Base-by-base conservation (phyloP, 1,139 yeast species). In the Yamadazyma oceani region DNA sequence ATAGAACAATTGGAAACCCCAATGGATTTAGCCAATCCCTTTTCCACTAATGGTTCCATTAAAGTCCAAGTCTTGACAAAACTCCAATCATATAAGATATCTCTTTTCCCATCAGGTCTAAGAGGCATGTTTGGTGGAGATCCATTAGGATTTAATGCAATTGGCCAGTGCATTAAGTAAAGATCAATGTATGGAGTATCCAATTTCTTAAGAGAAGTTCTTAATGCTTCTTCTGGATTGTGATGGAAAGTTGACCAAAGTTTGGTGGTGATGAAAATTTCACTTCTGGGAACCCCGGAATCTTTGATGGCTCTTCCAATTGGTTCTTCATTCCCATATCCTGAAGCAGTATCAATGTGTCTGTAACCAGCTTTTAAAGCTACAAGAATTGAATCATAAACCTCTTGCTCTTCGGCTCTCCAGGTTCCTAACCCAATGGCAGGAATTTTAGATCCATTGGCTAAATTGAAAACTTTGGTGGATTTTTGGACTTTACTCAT, bases 151-250 rank as follows among this genome's bases (percentile, higher is more conserved):
- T 73, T 69, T 41, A 78, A 57, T 2, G 86, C 73, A 37, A 77
- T 71, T 4, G 97, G 97, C 96, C 95, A 88, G 64, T 90, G 97
- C 55, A 87, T 75, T 57, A 90, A 73, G 60, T 82, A 84, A 52
- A 89, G 69, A 58, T 90, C 97, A 40, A 90, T 82, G 53, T 89
- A 89, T 39, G 85, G 94, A 50, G 85, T 64, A 1, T 83, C 83
- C 51, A 89, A 69, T 54, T 80, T 79, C 52, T 74, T 56, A 55
- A 90, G 73, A 3, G 94, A 81, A 34, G 58, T 64, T 36, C 82
- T 76, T 39, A 88, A 66, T 5, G 85, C 85, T 32, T 59, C 66
- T 32, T 63, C 82, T 19, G 81, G 82, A 37, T 78, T 66, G 50
- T 73, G 69, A 54, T 84, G 89, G 53, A 75, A 80, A 24, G 81